These are phyloP conservation scores for Claviceps quebecensis DNA, from an alignment of 2,329 filamentous ascomycete species.

Conservation along the genomic window DNA sequence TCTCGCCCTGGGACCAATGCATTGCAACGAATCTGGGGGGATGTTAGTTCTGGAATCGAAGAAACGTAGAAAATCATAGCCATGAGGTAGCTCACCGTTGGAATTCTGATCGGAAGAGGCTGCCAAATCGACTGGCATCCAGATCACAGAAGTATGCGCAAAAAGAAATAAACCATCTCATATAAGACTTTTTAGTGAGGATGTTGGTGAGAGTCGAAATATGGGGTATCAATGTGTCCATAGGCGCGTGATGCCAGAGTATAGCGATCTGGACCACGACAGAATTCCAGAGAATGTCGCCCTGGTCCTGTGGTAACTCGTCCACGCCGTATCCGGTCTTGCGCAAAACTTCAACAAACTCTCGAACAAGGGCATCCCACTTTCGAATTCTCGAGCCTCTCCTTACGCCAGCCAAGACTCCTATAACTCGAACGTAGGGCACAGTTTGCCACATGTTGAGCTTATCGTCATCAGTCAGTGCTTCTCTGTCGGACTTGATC, in stretches of 20 bases:
- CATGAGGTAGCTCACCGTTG: conserved; percentile 47
- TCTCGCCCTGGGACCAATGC: conserved; percentile 53
- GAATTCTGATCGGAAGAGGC: conserved; percentile 66
- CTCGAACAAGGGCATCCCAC: conserved; percentile 54
- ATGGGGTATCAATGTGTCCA: conserved; percentile 63
- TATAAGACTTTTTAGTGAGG: conserved; percentile 51
- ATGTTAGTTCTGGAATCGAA: conserved; percentile 7
- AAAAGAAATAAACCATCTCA: conserved; percentile 67
- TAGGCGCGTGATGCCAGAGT: conserved; percentile 59
- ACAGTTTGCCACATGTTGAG: conserved; percentile 24
- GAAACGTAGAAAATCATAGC: background rate
- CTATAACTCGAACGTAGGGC: conserved; percentile 45
- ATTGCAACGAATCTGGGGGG: conserved; percentile 57
- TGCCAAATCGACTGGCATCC: conserved; percentile 59
- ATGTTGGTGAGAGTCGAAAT: conserved; percentile 51
- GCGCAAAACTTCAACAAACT: conserved; percentile 38
- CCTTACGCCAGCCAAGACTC: conserved; percentile 61
- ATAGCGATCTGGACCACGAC: conserved; percentile 48
- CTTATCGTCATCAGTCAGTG: conserved; percentile 10
- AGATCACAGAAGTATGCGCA: conserved; percentile 69
- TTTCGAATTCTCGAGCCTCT: conserved; percentile 60
- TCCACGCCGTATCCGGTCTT: conserved; percentile 26
- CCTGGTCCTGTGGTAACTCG: conserved; percentile 21
- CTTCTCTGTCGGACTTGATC: conserved; percentile 22
- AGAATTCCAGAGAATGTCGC: conserved; percentile 39